Base-by-base conservation (phyloP, 2,329 filamentous ascomycete species). In the Hymenoscyphus salicellus region DNA sequence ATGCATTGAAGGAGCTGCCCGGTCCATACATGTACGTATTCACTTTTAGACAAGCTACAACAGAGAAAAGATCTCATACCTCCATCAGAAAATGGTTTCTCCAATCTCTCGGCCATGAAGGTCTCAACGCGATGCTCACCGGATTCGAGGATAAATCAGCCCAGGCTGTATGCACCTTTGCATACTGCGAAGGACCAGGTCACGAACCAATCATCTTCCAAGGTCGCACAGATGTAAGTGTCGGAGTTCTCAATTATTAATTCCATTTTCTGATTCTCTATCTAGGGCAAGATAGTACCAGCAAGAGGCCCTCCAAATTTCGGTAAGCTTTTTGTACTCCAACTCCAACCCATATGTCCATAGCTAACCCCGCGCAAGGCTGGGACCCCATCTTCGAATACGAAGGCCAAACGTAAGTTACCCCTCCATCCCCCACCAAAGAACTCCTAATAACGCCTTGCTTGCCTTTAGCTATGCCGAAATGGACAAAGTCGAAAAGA, bases 341-440 rank as follows among this genome's bases (percentile, higher is more conserved):
- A 38, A 33, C 36, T 38, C 55, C 32, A 28, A 2, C 11, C 26
- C 32, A 32, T 28, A 26, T 58, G 7, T 41, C 3, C 16, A 30
- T 23, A 30, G 46, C 32, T 32, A 56, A 46, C 49, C 28, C 43
- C 57, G 63, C 33, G 71, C 70, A 68, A 96, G 93, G 94, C 56
- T 99, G 95, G 95, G 95, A 99, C 77, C 87, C 95, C 1, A 89
- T 96, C 69, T 99, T 99, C 73, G 95, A 99, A 79, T 94, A 96
- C 71, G 85, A 96, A 69, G 93, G 93, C 52, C 82, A 92, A 79
- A 99, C 95, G 80, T 75, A 70, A 66, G 69, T 63, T 30, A 17
- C 46, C 49, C n/a, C 58, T 49, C 28, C 41, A n/a, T n/a, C 5
- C 46, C 23, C 20, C n/a, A 14, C 14, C 36, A 38, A 38, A 38